phyloP scores from a whole-genome alignment of 331 rosid species.

The Pyracantha coccinea region DNA sequence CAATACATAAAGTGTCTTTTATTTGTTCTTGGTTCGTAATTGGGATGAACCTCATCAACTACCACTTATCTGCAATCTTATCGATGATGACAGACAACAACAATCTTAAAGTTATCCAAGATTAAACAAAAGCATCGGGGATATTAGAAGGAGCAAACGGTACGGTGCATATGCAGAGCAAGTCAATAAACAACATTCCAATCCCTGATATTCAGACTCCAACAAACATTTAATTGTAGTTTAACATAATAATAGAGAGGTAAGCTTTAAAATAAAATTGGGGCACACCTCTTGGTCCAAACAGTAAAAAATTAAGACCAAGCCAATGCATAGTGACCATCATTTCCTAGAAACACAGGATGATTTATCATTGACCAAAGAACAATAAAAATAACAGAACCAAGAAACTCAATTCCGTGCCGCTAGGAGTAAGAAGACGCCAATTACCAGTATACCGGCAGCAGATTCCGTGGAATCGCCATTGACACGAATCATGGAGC shows the following conservation, averaged over 20 bases:
- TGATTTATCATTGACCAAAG: background rate
- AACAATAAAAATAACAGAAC: too few relatives aligned
- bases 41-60: too few relatives aligned
- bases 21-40: too few relatives aligned
- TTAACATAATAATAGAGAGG: background rate
- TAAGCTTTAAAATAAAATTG: background rate
- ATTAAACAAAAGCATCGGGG: background rate
- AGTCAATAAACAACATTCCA: background rate
- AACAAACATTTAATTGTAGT: background rate
- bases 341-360: background rate
- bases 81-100: too few relatives aligned
- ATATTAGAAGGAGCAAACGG: background rate
- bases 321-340: background rate
- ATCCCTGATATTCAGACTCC: background rate
- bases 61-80: too few relatives aligned
- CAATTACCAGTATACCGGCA: slow-evolving; percentile 46
- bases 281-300: background rate
- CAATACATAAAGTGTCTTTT: too few relatives aligned
- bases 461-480: slow-evolving; percentile 62
- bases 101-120: background rate
- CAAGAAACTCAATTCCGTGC: background rate
- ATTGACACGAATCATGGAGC: slow-evolving; percentile 64
- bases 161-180: background rate
- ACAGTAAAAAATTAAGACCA: background rate
- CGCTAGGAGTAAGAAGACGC: background rate